Percentiles rank a stretch among this genome's conserved stretches.
Evolutionary conservation across 805 yeast genomes (phyloP).

Genomic region (Metschnikowia borealis): DNA sequence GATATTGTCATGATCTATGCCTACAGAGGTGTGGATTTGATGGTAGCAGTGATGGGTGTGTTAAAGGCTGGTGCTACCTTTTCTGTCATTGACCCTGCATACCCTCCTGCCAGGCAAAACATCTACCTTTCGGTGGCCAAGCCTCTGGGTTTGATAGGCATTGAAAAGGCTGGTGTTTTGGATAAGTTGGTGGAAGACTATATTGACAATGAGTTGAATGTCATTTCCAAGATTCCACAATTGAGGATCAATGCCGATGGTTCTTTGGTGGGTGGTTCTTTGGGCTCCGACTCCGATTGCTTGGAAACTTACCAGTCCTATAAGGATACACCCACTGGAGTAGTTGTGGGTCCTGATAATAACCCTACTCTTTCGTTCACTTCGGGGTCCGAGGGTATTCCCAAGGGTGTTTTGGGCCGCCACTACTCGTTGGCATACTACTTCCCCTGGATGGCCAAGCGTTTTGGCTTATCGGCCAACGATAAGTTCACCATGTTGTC

Average conservation of each 20-base stretch:
- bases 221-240: constrained; percentile 70
- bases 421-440: constrained; percentile 95
- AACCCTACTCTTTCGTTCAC: constrained; percentile 96
- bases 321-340: constrained; percentile 69
- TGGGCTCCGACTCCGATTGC: constrained; percentile 40
- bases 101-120: constrained; percentile 97
- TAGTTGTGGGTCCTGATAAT: constrained; percentile 93
- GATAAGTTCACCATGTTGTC: constrained; percentile 96
- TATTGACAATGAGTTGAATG: constrained; percentile 65
- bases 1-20: constrained; percentile 98
- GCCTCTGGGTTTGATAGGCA: constrained; percentile 86
- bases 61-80: constrained; percentile 98
- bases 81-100: constrained; percentile 97
- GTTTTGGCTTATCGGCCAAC: constrained; percentile 68
- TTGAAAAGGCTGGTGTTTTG: constrained; percentile 83
- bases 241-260: constrained; percentile 79
- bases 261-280: constrained; percentile 54
- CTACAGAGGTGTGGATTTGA: constrained; percentile 92
- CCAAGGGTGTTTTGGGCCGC: constrained; percentile 98
- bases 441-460: constrained; percentile 97
- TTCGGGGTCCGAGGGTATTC: constrained; percentile 96
- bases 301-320: constrained; percentile 44
- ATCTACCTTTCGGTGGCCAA: constrained; percentile 89
- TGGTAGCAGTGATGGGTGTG: constrained; percentile 97
- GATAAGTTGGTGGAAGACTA: constrained; percentile 76